These are phyloP conservation scores for Austroboletus olivaceoglutinosus DNA, from an alignment of 1,284 basidiomycete genomes.

Conservation along the genomic window DNA sequence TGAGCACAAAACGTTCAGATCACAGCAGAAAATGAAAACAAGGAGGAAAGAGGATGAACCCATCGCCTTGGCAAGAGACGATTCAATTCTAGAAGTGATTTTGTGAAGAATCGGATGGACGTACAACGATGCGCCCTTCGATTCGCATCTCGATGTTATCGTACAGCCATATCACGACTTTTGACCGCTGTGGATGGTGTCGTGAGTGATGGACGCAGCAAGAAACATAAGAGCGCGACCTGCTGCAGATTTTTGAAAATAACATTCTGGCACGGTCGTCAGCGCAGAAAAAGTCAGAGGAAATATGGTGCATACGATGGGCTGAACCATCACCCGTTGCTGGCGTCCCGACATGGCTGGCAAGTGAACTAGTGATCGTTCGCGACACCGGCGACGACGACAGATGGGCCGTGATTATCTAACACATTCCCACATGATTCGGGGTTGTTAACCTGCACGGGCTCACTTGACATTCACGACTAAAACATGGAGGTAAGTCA, in stretches of 20 bases:
- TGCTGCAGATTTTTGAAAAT: slow-evolving; percentile 99
- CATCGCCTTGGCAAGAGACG: slow-evolving; percentile 29
- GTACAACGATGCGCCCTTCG: slow-evolving; percentile 93
- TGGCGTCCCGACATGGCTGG: slow-evolving; percentile 85
- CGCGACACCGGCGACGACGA: slow-evolving; percentile 22
- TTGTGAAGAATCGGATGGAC: slow-evolving; percentile 38
- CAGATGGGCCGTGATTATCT: slow-evolving; percentile 17
- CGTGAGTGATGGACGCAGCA: slow-evolving; percentile 13
- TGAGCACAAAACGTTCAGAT: slow-evolving; percentile 8
- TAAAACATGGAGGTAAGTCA: slow-evolving; percentile 30
- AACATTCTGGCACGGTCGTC: slow-evolving; percentile 71
- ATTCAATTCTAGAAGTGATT: slow-evolving; percentile 29
- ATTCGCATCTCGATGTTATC: slow-evolving; percentile 97
- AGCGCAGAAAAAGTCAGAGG: slow-evolving; percentile 11
- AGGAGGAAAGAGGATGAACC: slow-evolving; percentile 1
- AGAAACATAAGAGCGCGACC: slow-evolving; percentile 35
- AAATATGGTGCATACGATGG: slow-evolving; percentile 69
- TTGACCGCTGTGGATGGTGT: slow-evolving; percentile 59
- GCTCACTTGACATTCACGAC: slow-evolving; percentile 14
- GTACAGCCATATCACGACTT: slow-evolving; percentile 94
- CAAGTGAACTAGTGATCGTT: slow-evolving; percentile 11
- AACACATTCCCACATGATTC: slow-evolving; percentile 23
- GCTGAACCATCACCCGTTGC: slow-evolving; percentile 95
- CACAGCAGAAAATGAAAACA: slow-evolving; percentile 1
- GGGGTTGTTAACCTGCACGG: slow-evolving; percentile 5